Base-by-base conservation (phyloP, 2,329 filamentous ascomycete species). In the Mycosphaerelloides madeirae region DNA sequence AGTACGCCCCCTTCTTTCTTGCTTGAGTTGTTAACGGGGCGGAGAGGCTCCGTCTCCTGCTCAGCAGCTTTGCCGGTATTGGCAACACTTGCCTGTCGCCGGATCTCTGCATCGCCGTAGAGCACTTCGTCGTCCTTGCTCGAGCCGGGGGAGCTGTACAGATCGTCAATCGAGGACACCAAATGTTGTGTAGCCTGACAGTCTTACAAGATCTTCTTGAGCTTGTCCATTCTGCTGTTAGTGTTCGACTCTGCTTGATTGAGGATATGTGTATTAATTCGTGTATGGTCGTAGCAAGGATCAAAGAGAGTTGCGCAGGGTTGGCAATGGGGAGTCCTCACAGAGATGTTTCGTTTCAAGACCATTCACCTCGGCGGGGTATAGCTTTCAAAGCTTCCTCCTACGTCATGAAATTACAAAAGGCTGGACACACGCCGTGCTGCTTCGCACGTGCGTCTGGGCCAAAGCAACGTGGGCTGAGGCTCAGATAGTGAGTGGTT, bases 121-220 rank as follows among this genome's bases (percentile, higher is more conserved):
- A 68, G 57, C 48, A 62, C 55, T 49, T 69, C 59, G 20, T 59
- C 55, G 41, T 65, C 62, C 55, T 69, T 65, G 44, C 56, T 48
- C 25, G 61, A 53, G 35, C 61, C 58, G 34, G 58, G 54, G 31
- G 57, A 57, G 41, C 58, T 63, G 31, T 25, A 16, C 11, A 18
- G n/a, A 28, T 12, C 3, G 41, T 46, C 34, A 47, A 39, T 40
- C 15, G 31, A 22, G 29, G 12, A 22, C 14, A 18, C 15, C 22
- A 37, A 13, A 38, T 5, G 38, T 14, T 18, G 15, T 14, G 12
- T 20, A 5, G 13, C 33, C 31, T 16, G 12, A 41, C 22, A 14
- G 16, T 55, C 67, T 52, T 53, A 70, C 68, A 72, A 56, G 41
- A 71, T 58, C 53, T 62, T 65, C 64, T 71, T 72, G 43, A 73